These are phyloP conservation scores for Bryoerythrophyllum caledonicum DNA, from an alignment of 225 moss, liverwort and hornwort genomes.

Conservation along the genomic window DNA sequence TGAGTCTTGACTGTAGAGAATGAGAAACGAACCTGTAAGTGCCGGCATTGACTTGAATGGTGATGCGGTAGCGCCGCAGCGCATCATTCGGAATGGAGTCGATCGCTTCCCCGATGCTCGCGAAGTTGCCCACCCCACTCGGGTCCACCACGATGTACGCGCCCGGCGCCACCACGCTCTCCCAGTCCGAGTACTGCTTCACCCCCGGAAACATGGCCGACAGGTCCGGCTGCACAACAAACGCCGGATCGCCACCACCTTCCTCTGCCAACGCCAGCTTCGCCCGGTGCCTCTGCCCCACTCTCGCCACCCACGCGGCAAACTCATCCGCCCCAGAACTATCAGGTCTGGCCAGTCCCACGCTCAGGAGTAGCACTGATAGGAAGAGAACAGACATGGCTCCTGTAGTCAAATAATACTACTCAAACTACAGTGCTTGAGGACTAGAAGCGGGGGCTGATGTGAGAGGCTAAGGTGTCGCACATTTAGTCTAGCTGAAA, in stretches of 20 bases:
- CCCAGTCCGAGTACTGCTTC: slow-evolving; percentile 52
- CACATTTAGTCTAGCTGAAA: too few species aligned
- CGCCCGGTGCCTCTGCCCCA: slow-evolving; percentile 29
- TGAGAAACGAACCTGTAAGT: slow-evolving; percentile 28
- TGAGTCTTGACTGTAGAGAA: too few species aligned
- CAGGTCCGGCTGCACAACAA: slow-evolving; percentile 24
- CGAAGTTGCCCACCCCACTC: slow-evolving; percentile 39
- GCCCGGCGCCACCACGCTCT: slow-evolving; percentile 30
- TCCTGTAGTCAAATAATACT: too few species aligned
- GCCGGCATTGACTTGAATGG: slow-evolving; percentile 51
- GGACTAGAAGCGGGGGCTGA: too few species aligned
- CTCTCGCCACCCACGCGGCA: slow-evolving; percentile 31
- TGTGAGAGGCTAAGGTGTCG: too few species aligned
- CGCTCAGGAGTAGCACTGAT: too few species aligned
- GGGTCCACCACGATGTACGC: slow-evolving; percentile 52
- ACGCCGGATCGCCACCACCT: not conserved
- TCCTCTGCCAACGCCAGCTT: slow-evolving; percentile 19
- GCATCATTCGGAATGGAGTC: slow-evolving; percentile 32
- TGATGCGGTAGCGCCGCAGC: slow-evolving; percentile 38
- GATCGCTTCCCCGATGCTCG: slow-evolving; percentile 31
- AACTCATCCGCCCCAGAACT: slow-evolving; percentile 12
- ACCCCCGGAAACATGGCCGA: slow-evolving; percentile 45
- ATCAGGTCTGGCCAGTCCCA: too few species aligned
- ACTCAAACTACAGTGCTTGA: too few species aligned
- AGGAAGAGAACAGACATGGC: too few species aligned